These are phyloP conservation scores for Umbelopsis ramanniana DNA, from an alignment of 192 early-diverging fungal genomes.

Conservation along the genomic window DNA sequence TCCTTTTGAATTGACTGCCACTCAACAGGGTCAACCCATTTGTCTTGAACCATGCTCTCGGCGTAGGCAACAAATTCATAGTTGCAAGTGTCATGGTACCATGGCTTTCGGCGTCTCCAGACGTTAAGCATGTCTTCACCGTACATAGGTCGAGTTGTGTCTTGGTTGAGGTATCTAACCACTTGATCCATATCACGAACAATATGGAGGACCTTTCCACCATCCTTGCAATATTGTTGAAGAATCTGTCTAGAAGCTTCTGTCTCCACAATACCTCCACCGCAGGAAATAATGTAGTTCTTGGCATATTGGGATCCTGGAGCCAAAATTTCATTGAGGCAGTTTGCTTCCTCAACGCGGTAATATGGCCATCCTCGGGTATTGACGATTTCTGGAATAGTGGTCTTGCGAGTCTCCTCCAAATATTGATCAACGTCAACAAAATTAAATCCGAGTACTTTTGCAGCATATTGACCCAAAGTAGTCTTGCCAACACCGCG, in stretches of 20 bases:
- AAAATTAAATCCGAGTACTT: slow-evolving; percentile 68
- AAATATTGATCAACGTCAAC: slow-evolving; percentile 91
- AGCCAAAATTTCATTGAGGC: slow-evolving; percentile 65
- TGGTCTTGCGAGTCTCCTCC: slow-evolving; percentile 67
- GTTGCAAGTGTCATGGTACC: slow-evolving; percentile 80
- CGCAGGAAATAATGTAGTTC: slow-evolving; percentile 84
- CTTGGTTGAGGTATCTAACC: slow-evolving; percentile 75
- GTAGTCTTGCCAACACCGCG: slow-evolving; percentile 97
- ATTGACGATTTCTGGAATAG: slow-evolving; percentile 82
- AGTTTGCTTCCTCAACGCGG: slow-evolving; percentile 76
- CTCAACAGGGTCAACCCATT: slow-evolving; percentile 49
- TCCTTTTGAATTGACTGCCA: slow-evolving; percentile 82
- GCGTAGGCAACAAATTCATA: slow-evolving; percentile 76
- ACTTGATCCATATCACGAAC: slow-evolving; percentile 81
- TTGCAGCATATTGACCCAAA: slow-evolving; percentile 77
- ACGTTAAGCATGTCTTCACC: slow-evolving; percentile 80
- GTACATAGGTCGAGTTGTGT: slow-evolving; percentile 84
- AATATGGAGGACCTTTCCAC: slow-evolving; percentile 79
- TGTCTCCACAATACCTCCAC: slow-evolving; percentile 94
- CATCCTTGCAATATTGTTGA: slow-evolving; percentile 58
- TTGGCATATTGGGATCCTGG: slow-evolving; percentile 49
- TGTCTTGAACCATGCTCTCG: slow-evolving; percentile 39
- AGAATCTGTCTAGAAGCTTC: slow-evolving; percentile 69
- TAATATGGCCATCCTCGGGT: slow-evolving; percentile 85
- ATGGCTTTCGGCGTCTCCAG: slow-evolving; percentile 76